A percentile compares a stretch with the other conserved stretches of the same genome.
Evolutionary conservation across 129 eudicot species (phyloP).

Genomic region (Heracleum sosnowskyi): DNA sequence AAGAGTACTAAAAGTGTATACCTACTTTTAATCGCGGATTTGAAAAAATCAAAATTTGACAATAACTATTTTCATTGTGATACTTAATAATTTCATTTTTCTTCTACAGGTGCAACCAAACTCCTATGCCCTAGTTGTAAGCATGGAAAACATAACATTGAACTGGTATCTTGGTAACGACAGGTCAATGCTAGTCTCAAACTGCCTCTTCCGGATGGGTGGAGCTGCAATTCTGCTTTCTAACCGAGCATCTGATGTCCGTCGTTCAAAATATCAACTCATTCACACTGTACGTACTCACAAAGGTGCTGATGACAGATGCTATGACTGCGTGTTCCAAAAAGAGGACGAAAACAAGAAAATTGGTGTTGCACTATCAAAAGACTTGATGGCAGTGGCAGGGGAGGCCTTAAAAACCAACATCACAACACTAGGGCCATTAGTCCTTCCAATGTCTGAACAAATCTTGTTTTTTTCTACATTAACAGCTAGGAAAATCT

Average conservation of each 20-base stretch:
- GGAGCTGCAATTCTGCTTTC: conserved; percentile 75
- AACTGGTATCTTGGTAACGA: conserved; percentile 66
- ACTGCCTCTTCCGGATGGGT: conserved; percentile 75
- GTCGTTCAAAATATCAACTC: conserved; percentile 60
- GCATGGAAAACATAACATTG: conserved; percentile 38
- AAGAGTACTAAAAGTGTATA: no score
- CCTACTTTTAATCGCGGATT: no score
- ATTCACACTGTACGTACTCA: conserved; percentile 66
- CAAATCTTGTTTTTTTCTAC: conserved; percentile 57
- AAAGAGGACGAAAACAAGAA: conserved; percentile 44
- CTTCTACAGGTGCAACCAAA: conserved; percentile 1
- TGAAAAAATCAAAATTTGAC: no score
- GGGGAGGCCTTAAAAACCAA: conserved; percentile 68
- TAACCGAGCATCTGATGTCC: conserved; percentile 46
- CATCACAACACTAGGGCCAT: conserved; percentile 63
- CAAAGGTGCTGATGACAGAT: conserved; percentile 59
- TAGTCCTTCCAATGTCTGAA: conserved; percentile 76
- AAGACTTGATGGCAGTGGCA: conserved; percentile 66
- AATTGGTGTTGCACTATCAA: conserved; percentile 53
- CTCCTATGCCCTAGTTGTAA: conserved; percentile 32
- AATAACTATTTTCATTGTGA: not conserved
- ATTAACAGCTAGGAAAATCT: conserved; percentile 43
- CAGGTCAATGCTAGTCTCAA: conserved; percentile 61
- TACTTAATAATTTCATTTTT: not conserved
- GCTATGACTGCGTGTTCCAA: conserved; percentile 61